Evolutionary conservation across 441 rosid genomes (phyloP).

Genomic region (Brassica balearica): DNA sequence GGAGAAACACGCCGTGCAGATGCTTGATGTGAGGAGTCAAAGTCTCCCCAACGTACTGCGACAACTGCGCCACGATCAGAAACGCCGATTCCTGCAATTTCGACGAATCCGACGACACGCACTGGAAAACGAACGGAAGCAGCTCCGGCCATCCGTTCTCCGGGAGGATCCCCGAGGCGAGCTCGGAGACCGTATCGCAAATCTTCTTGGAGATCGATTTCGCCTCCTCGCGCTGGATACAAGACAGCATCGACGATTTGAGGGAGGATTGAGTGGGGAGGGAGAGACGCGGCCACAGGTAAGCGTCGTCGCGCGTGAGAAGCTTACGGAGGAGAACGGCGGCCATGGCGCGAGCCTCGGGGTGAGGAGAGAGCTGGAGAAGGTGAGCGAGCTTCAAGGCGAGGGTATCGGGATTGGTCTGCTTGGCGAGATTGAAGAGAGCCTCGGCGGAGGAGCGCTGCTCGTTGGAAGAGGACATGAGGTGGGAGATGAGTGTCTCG

Average conservation of each 20-base stretch:
- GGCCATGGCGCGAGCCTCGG: slow-evolving; percentile 90
- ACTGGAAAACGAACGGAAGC: slow-evolving; percentile 91
- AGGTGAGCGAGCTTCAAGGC: slow-evolving; percentile 85
- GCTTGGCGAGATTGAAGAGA: slow-evolving; percentile 89
- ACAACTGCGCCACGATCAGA: slow-evolving; percentile 88
- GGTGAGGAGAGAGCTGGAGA: slow-evolving; percentile 74
- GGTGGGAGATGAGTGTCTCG: slow-evolving; percentile 83
- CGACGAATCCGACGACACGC: slow-evolving; percentile 79
- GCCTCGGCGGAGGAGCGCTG: slow-evolving; percentile 93
- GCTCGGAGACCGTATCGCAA: slow-evolving; percentile 94
- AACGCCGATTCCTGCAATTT: slow-evolving; percentile 93
- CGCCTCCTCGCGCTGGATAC: slow-evolving; percentile 73
- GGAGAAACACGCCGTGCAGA: slow-evolving; percentile 81
- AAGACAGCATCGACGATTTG: slow-evolving; percentile 73
- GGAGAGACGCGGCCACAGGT: slow-evolving; percentile 85
- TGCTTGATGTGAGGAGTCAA: slow-evolving; percentile 82
- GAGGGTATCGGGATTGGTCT: slow-evolving; percentile 83
- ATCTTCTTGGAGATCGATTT: slow-evolving; percentile 87
- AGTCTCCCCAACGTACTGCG: slow-evolving; percentile 87
- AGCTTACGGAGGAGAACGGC: slow-evolving; percentile 95
- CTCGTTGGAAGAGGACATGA: slow-evolving; percentile 95
- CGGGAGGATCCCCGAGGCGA: slow-evolving; percentile 82
- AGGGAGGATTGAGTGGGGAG: slow-evolving; percentile 74
- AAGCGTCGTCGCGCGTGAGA: slow-evolving; percentile 86
- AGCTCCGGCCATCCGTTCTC: slow-evolving; percentile 98